phyloP scores from a whole-genome alignment of 2,329 filamentous ascomycete genomes.

The Domatiomyces globalis region DNA sequence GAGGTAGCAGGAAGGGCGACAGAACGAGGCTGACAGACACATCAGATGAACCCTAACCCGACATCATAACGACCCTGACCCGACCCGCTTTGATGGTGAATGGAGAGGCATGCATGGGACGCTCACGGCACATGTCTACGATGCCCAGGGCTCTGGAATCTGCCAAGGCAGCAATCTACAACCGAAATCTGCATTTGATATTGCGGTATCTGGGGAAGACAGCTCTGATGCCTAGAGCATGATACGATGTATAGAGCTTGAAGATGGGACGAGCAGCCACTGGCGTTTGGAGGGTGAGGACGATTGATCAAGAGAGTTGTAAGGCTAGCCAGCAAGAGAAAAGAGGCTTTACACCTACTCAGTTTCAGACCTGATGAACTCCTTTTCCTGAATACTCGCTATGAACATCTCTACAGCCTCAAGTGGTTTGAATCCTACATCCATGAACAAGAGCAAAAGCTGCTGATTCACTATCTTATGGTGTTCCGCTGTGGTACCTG shows the following conservation, averaged over 20 bases:
- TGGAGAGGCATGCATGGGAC: not conserved
- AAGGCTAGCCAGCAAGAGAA: not conserved
- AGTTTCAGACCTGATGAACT: not conserved
- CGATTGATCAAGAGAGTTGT: not conserved
- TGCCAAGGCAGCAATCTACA: not conserved
- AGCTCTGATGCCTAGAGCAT: conserved; percentile 7
- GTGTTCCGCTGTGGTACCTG: not conserved
- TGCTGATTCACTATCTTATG: not conserved
- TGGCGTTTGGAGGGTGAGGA: not conserved
- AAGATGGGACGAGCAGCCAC: conserved; percentile 8
- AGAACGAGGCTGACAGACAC: not conserved
- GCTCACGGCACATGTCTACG: not conserved
- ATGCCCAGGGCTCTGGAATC: not conserved
- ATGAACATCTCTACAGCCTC: not conserved
- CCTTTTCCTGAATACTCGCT: not conserved
- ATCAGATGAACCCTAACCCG: conserved; percentile 16
- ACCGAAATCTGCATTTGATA: not conserved
- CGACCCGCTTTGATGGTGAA: not conserved
- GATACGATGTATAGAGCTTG: conserved; percentile 4
- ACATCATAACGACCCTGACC: conserved; percentile 8
- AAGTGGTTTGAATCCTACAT: not conserved
- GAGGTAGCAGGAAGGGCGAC: not conserved
- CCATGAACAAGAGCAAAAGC: no score
- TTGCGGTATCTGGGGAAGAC: not conserved
- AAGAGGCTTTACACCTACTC: not conserved